Base-by-base conservation (phyloP, 306 rosid species). In the Calophaca sinica region DNA sequence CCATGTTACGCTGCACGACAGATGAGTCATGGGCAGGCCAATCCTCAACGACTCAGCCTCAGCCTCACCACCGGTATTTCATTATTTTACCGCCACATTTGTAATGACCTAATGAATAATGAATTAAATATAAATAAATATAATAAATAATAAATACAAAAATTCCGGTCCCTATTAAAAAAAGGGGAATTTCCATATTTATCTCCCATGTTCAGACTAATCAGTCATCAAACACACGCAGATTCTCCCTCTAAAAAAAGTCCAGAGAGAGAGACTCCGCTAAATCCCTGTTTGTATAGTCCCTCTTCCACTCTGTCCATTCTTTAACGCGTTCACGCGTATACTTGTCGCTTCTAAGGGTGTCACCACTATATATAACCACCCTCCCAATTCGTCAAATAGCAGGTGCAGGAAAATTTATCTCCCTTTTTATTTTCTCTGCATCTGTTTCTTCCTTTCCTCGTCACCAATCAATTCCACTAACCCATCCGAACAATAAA, bases 251-350 rank as follows among this genome's bases (percentile, higher is more conserved):
- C 80, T 51, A 68, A 49, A 67, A 59, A 74, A 74, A 59, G 66
- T 39, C 52, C 3, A 71, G 5, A 74, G 79, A 74, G 71, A 61
- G 14, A 29, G 20, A 20, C 10, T 45, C 20, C 26, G 39, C 12
- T 51, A 58, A 54, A 61, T 62, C 59, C 62, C 2, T 41, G 64
- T 20, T 41, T 9, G 9, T 29, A 5, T 39, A 12, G 35, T 76
- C 48, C 62, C 69, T 49, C 74, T 3, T 48, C 73, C 81, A 15
- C 35, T 51, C 83, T 75, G 87, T 74, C 81, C 62, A 15, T 46
- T 65, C 61, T 80, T 74, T 51, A 86, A 83, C 84, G 90, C 96
- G 91, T 87, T 87, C 86, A 83, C 94, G 89, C 91, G 94, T 77
- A 26, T 73, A 6, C 31, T 33, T 73, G 84, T 83, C 88, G 68